Evolutionary conservation across 2,329 filamentous ascomycete genomes (phyloP).

Genomic region (Colletotrichum graminicola): DNA sequence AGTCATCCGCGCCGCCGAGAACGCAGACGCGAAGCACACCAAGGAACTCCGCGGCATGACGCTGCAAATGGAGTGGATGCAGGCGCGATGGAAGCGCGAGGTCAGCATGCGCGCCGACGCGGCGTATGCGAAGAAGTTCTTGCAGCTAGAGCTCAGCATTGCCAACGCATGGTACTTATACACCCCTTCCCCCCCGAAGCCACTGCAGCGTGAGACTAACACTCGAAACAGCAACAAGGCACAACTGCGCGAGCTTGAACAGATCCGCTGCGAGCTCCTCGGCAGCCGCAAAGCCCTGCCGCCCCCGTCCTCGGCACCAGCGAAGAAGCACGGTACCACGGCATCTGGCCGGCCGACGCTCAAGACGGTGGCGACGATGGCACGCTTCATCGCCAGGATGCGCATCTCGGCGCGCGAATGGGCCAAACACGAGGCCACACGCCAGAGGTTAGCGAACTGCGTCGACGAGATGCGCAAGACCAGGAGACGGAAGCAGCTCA

Average conservation of each 20-base stretch:
- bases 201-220: slow-evolving; percentile 44
- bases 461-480: slow-evolving; percentile 61
- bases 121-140: slow-evolving; percentile 87
- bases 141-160: slow-evolving; percentile 83
- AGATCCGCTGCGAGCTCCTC: slow-evolving; percentile 71
- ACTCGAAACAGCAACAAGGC: slow-evolving; percentile 83
- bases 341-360: slow-evolving; percentile 51
- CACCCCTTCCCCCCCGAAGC: background rate
- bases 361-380: slow-evolving; percentile 59
- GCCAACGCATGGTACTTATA: slow-evolving; percentile 89
- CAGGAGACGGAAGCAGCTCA: slow-evolving; percentile 57
- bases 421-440: slow-evolving; percentile 64
- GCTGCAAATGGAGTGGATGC: slow-evolving; percentile 92
- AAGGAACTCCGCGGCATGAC: slow-evolving; percentile 85
- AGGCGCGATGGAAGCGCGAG: slow-evolving; percentile 84
- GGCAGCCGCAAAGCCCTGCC: slow-evolving; percentile 54
- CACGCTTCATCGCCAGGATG: slow-evolving; percentile 66
- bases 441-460: slow-evolving; percentile 62
- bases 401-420: slow-evolving; percentile 62
- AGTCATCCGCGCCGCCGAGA: slow-evolving; percentile 68
- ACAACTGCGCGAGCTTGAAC: slow-evolving; percentile 85
- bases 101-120: slow-evolving; percentile 83
- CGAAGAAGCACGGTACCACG: slow-evolving; percentile 35
- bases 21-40: slow-evolving; percentile 76
- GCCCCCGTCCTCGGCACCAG: slow-evolving; percentile 46